A percentile compares a stretch with the other conserved stretches of the same genome.
Conservation (phyloP, 352 stramenopile species). For the Thalassiosira hispida region DNA sequence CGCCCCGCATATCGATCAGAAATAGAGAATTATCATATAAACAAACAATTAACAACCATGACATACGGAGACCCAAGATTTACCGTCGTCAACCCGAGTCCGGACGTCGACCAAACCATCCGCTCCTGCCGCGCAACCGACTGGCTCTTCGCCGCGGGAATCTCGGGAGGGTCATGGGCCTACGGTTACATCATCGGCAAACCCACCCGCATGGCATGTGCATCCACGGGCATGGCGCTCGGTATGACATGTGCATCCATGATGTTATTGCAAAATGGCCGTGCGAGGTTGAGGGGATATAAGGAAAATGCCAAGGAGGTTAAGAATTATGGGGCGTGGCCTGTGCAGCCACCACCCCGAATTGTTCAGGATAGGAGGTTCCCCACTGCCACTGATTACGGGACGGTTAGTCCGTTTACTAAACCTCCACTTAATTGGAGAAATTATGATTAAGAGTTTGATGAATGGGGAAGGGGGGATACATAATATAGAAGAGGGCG, state of each 20-base stretch:
- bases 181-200: constrained; percentile 83
- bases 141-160: constrained; percentile 50
- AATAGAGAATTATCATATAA: neutral
- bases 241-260: constrained; percentile 77
- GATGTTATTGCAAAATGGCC: constrained; percentile 70
- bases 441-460: constrained; percentile 59
- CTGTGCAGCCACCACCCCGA: constrained; percentile 51
- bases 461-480: too few relatives aligned
- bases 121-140: constrained; percentile 54
- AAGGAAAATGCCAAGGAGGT: constrained; percentile 77
- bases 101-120: constrained; percentile 54
- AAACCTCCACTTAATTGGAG: constrained; percentile 61
- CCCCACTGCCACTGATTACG: constrained; percentile 50
- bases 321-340: constrained; percentile 61
- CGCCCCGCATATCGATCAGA: neutral
- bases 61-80: constrained; percentile 54
- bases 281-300: constrained; percentile 69
- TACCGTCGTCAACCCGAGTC: constrained; percentile 48
- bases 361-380: constrained; percentile 42
- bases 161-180: constrained; percentile 63
- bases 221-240: constrained; percentile 65
- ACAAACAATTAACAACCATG: constrained; percentile 26
- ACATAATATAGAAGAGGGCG: too few relatives aligned
- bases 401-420: constrained; percentile 43
- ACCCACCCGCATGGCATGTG: constrained; percentile 67